Evolutionary conservation across 345 rosid species (phyloP).

Genomic region (Gossypium arboreum): DNA sequence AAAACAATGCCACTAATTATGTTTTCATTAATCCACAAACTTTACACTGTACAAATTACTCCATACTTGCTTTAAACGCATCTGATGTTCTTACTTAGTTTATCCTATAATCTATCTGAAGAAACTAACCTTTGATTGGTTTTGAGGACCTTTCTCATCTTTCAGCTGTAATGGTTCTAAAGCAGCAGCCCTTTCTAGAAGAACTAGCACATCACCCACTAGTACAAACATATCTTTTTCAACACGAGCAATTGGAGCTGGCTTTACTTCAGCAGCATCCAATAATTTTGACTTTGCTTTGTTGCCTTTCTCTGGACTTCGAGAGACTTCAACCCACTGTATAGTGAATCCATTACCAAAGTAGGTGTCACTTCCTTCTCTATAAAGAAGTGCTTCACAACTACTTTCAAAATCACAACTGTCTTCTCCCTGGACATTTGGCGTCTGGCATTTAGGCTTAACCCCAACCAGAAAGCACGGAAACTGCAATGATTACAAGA

Average conservation of each 20-base stretch:
- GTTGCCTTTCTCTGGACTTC: slow-evolving; percentile 23
- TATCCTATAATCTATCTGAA: neutral
- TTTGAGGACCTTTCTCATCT: slow-evolving; percentile 81
- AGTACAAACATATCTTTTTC: slow-evolving; percentile 74
- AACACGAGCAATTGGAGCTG: slow-evolving; percentile 65
- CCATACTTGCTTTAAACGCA: neutral
- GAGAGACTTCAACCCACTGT: slow-evolving; percentile 90
- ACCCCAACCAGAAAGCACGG: slow-evolving; percentile 73
- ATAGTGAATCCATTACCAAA: slow-evolving; percentile 94
- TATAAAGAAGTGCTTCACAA: slow-evolving; percentile 80
- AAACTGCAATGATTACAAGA: slow-evolving; percentile 50
- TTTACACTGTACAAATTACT: neutral
- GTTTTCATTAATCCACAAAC: neutral
- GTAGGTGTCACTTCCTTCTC: slow-evolving; percentile 94
- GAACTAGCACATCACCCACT: slow-evolving; percentile 73
- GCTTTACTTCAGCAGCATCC: slow-evolving; percentile 60
- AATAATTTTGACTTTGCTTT: slow-evolving; percentile 47
- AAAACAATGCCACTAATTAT: neutral
- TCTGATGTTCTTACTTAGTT: neutral
- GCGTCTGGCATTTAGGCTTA: slow-evolving; percentile 61
- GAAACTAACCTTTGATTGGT: slow-evolving; percentile 64
- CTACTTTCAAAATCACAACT: slow-evolving; percentile 72
- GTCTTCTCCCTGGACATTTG: slow-evolving; percentile 78
- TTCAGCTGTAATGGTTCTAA: slow-evolving; percentile 73
- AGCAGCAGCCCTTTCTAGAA: slow-evolving; percentile 77